Base-by-base conservation (phyloP, 768 basidiomycete genomes). In the Saitozyma podzolica region DNA sequence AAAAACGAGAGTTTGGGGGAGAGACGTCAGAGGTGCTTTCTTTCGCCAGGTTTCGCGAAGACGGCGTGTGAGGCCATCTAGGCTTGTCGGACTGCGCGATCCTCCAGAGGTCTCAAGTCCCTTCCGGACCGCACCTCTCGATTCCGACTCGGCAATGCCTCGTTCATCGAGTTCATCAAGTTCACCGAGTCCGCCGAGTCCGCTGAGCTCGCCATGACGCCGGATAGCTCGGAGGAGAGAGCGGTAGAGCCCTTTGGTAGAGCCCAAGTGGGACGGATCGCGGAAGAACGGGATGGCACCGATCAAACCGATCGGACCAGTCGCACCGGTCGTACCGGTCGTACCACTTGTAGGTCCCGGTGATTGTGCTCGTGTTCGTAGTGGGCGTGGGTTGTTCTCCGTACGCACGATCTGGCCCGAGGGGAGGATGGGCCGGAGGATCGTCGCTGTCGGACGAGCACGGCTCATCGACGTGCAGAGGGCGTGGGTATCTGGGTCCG, bases 211-310 rank as follows among this genome's bases (percentile, higher is more conserved):
- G 43, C 62, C 56, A 14, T 52, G 59, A 9, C 53, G 53, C 40
- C 69, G 47, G 54, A 64, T 61, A 20, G 19, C 53, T n/a, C 63
- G 52, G 9, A 59, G 47, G 2, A 64, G 53, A 37, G 58, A 9
- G 40, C 63, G 52, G 43, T 64, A 64, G 6, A 64, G 54, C 37
- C 41, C 13, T 48, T 47, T 47, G 1, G 63, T 64, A 9, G 63
- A 47, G 13, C 42, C 41, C 8, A 40, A 37, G 49, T 64, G 63
- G 45, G 9, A 48, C 29, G 41, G 41, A 58, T 58, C 49, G 3
- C 55, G 52, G 39, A 64, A 64, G 58, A 64, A 64, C 13, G 63
- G 63, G 39, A 62, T 29, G 2, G 29, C 29, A 29, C 29, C 29
- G 29, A 5, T 29, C 29, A 5, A 2, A 29, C 29, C 29, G 5